Percentiles rank a stretch among this genome's conserved stretches.
Evolutionary conservation across 768 basidiomycete species (phyloP).

Genomic region (Candolleomyces eurysporus): DNA sequence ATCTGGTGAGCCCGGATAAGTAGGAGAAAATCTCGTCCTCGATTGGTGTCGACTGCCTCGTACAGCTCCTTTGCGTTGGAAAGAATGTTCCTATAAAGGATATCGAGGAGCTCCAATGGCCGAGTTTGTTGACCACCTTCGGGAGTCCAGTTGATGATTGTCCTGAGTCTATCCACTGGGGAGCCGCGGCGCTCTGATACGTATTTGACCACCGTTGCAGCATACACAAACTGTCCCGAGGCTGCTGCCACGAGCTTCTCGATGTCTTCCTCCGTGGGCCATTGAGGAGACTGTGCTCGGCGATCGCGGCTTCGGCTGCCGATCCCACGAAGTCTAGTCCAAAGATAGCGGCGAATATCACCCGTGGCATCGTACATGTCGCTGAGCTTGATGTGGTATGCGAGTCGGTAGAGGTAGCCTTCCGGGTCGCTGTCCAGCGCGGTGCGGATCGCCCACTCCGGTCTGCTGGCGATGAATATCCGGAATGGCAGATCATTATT

Average conservation of each 20-base stretch:
- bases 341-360: neutral
- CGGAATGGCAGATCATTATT: neutral
- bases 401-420: neutral
- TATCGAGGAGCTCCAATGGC: constrained; percentile 8
- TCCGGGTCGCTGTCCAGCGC: neutral
- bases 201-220: constrained; percentile 9
- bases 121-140: neutral
- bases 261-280: constrained; percentile 11
- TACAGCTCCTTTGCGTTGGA: neutral
- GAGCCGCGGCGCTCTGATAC: constrained; percentile 10
- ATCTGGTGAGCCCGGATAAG: neutral
- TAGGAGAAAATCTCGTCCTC: neutral
- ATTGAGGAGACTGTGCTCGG: neutral
- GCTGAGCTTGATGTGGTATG: neutral
- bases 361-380: neutral
- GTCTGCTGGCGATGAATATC: neutral
- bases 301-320: neutral
- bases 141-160: neutral
- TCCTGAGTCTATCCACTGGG: neutral
- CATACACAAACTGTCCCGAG: constrained; percentile 15
- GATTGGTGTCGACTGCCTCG: neutral
- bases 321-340: neutral
- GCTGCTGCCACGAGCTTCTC: constrained; percentile 8
- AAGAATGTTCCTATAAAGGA: constrained; percentile 7
- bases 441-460: neutral